A percentile compares a stretch with the other conserved stretches of the same genome.
phyloP scores from a whole-genome alignment of 371 early-diverging fungal species.

The Rhizomucor miehei region DNA sequence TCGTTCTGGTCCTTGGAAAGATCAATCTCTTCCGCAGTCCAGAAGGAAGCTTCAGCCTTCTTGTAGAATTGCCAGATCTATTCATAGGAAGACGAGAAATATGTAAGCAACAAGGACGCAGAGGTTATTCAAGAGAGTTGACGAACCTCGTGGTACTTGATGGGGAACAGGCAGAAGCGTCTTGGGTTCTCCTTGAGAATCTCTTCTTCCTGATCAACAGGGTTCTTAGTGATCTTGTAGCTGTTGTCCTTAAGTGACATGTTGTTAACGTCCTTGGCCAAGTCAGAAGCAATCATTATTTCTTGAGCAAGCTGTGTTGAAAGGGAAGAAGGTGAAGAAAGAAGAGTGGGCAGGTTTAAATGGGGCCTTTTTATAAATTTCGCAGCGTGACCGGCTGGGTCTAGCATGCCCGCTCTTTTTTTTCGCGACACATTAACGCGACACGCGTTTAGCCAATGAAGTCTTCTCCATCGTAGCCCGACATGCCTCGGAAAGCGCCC shows the following conservation, averaged over 20 bases:
- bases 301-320: background rate
- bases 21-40: slow-evolving; percentile 99
- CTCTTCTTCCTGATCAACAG: slow-evolving; percentile 35
- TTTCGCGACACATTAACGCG: background rate
- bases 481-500: too few species aligned
- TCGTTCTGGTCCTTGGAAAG: slow-evolving; percentile 93
- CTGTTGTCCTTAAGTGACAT: slow-evolving; percentile 8
- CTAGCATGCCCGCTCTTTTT: background rate
- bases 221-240: slow-evolving; percentile 1
- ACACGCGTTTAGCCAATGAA: background rate
- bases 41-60: slow-evolving; percentile 99
- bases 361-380: slow-evolving; percentile 1
- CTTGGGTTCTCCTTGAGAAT: slow-evolving; percentile 69
- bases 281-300: slow-evolving; percentile 3
- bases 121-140: background rate
- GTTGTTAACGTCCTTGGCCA: slow-evolving; percentile 3
- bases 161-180: slow-evolving; percentile 95
- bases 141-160: slow-evolving; percentile 88
- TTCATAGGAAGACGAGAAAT: too few species aligned
- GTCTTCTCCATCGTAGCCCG: too few species aligned
- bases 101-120: background rate
- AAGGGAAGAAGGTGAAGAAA: background rate
- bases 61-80: slow-evolving; percentile 99
- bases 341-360: background rate
- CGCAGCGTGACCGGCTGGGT: too few species aligned